These are phyloP conservation scores for Tricholoma sp. DNA, from an alignment of 768 basidiomycete genomes.

Conservation along the genomic window DNA sequence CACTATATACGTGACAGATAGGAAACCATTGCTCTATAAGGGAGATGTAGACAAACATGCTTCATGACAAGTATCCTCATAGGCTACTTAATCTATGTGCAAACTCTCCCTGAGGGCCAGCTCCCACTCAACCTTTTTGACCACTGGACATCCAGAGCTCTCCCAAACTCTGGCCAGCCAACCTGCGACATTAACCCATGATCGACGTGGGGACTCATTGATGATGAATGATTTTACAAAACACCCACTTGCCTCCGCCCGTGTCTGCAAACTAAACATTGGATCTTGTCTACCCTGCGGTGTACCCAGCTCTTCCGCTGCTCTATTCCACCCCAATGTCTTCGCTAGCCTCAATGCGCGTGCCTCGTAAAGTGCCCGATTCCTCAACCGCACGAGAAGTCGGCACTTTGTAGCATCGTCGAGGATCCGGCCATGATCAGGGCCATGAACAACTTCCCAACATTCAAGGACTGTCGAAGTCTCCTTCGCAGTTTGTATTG, in stretches of 20 bases:
- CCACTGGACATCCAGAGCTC: background rate
- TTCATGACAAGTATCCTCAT: background rate
- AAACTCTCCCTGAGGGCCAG: background rate
- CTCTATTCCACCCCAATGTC: background rate
- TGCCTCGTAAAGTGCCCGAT: background rate
- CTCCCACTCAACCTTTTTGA: background rate
- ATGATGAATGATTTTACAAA: background rate
- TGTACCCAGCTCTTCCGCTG: background rate
- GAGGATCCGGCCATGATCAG: background rate
- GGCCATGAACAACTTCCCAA: background rate
- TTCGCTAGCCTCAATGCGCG: background rate
- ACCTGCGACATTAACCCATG: background rate
- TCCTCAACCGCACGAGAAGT: background rate
- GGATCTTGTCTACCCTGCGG: background rate
- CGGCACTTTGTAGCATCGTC: background rate
- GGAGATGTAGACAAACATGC: background rate
- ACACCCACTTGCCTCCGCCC: background rate
- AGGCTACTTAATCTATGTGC: background rate
- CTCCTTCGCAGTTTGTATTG: background rate
- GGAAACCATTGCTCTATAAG: too few species aligned
- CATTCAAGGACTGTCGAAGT: background rate
- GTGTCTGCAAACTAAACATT: background rate
- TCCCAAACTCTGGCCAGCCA: background rate
- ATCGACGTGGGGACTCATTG: background rate
- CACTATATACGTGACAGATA: background rate